phyloP scores from a whole-genome alignment of 1,139 yeast genomes.

The Zygoascus sp. region DNA sequence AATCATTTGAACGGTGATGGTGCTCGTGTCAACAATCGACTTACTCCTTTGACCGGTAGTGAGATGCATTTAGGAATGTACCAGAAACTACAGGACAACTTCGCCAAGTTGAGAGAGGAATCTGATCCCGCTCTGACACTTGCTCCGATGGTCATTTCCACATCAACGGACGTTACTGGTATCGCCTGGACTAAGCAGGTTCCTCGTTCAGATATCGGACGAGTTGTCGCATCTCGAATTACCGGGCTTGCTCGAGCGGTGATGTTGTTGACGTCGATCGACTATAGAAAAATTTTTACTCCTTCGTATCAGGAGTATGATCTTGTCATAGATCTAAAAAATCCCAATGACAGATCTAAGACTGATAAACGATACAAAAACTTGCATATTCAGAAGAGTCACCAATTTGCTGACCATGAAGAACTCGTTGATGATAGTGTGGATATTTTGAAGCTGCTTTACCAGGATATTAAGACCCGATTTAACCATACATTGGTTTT shows the following conservation, averaged over 20 bases:
- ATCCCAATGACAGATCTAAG: slow-evolving; percentile 3
- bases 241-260: slow-evolving; percentile 86
- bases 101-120: slow-evolving; percentile 58
- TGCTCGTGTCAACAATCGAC: slow-evolving; percentile 17
- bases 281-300: slow-evolving; percentile 55
- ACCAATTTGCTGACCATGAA: slow-evolving; percentile 21
- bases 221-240: slow-evolving; percentile 69
- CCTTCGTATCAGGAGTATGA: slow-evolving; percentile 86
- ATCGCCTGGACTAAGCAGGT: slow-evolving; percentile 71
- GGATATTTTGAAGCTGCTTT: slow-evolving; percentile 30
- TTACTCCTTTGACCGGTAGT: slow-evolving; percentile 44
- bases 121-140: slow-evolving; percentile 77
- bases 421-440: slow-evolving; percentile 26
- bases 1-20: slow-evolving; percentile 41
- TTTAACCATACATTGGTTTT: slow-evolving; percentile 50
- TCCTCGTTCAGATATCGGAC: slow-evolving; percentile 50
- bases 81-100: slow-evolving; percentile 60
- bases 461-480: slow-evolving; percentile 27
- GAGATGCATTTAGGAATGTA: slow-evolving; percentile 57
- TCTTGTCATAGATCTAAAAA: slow-evolving; percentile 44
- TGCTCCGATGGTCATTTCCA: slow-evolving; percentile 76
- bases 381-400: slow-evolving; percentile 33
- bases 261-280: slow-evolving; percentile 26
- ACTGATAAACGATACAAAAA: slow-evolving; percentile 54
- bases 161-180: slow-evolving; percentile 80